A percentile compares a stretch with the other conserved stretches of the same genome.
These are phyloP conservation scores for Backusella macrospora DNA, from an alignment of 192 early-diverging fungal species.

Conservation along the genomic window DNA sequence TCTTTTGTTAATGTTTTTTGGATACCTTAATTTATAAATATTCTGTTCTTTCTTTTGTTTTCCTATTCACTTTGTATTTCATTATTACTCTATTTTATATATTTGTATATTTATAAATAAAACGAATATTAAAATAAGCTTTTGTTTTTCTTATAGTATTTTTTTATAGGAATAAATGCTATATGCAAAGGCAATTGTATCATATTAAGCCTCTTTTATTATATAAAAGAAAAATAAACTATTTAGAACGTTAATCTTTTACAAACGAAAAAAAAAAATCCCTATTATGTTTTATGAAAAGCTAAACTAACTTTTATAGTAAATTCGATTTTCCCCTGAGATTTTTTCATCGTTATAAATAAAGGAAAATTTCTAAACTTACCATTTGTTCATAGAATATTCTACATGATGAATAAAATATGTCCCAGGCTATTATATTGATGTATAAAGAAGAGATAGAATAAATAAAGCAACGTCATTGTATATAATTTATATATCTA, in stretches of 20 bases:
- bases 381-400: neutral
- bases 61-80: neutral
- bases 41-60: neutral
- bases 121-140: conserved; percentile 18
- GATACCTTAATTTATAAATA: neutral
- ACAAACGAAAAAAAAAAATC: neutral
- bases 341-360: neutral
- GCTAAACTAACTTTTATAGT: conserved; percentile 1
- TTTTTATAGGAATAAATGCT: neutral
- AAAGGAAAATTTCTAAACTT: conserved; percentile 1
- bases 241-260: no score
- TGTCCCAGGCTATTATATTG: neutral
- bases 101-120: neutral
- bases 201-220: no score
- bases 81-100: neutral
- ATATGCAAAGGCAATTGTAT: no score
- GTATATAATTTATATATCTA: no score
- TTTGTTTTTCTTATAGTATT: neutral
- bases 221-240: no score
- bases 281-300: neutral
- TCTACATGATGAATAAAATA: neutral
- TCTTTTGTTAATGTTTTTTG: neutral
- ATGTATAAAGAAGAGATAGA: no score
- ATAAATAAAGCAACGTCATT: no score
- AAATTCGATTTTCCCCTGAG: conserved; percentile 4